phyloP scores from a whole-genome alignment of 2,329 filamentous ascomycete species.

The Epicoccum sorghinum region DNA sequence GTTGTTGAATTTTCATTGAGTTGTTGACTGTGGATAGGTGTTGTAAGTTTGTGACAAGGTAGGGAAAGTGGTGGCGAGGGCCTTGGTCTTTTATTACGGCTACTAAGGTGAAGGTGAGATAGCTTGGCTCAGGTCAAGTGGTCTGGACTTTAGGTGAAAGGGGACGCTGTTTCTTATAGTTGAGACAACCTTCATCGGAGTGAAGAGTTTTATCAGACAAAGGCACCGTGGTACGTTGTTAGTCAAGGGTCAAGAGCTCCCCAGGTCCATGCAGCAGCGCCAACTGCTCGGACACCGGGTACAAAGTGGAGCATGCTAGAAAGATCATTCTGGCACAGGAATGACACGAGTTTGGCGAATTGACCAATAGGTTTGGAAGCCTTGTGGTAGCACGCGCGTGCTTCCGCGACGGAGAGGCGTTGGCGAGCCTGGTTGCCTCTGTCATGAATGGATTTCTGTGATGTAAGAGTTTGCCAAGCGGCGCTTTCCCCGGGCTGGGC shows the following conservation, averaged over 20 bases:
- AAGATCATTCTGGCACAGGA: slow-evolving; percentile 29
- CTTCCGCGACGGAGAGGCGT: slow-evolving; percentile 30
- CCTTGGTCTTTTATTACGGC: slow-evolving; percentile 2
- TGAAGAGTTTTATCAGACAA: slow-evolving; percentile 39
- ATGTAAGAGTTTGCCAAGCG: slow-evolving; percentile 33
- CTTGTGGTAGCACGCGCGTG: slow-evolving; percentile 23
- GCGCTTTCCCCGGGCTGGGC: slow-evolving; percentile 15
- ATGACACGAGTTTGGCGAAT: slow-evolving; percentile 24
- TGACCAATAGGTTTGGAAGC: slow-evolving; percentile 9
- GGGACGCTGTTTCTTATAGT: slow-evolving; percentile 38
- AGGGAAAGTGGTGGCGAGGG: slow-evolving; percentile 7
- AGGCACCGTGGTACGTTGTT: slow-evolving; percentile 38
- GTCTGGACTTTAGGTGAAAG: slow-evolving; percentile 10
- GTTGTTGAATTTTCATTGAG: slow-evolving; percentile 56
- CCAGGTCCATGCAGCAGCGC: slow-evolving; percentile 34
- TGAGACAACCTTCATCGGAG: slow-evolving; percentile 4
- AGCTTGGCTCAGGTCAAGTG: slow-evolving; percentile 22
- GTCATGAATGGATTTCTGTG: slow-evolving; percentile 28
- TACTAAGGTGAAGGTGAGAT: slow-evolving; percentile 7
- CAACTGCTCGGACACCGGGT: slow-evolving; percentile 33
- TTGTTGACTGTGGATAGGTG: slow-evolving; percentile 14
- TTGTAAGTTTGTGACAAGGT: neutral
- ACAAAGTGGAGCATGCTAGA: slow-evolving; percentile 31
- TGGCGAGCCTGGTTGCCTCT: slow-evolving; percentile 23
- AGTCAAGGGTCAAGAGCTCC: slow-evolving; percentile 38